phyloP scores from a whole-genome alignment of 2,329 filamentous ascomycete species.

The Epichloe uncinata region DNA sequence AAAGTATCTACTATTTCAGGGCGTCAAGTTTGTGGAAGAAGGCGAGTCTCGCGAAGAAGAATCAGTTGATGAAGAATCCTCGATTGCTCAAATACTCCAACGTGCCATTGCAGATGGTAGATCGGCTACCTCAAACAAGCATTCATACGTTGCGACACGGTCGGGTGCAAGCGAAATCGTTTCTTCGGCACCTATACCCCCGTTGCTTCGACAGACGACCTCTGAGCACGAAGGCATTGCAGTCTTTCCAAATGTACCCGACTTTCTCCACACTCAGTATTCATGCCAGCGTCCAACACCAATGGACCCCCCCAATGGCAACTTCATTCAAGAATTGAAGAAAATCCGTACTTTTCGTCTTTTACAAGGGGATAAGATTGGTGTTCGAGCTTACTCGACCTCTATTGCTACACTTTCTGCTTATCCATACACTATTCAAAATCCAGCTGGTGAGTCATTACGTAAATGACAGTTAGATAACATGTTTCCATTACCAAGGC shows the following conservation, averaged over 20 bases:
- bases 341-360: conserved; percentile 60
- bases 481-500: not conserved
- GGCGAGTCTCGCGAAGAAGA: not conserved
- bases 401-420: conserved; percentile 73
- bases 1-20: conserved; percentile 42
- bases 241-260: conserved; percentile 50
- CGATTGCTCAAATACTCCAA: conserved; percentile 8
- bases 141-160: conserved; percentile 1
- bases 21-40: conserved; percentile 18
- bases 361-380: conserved; percentile 62
- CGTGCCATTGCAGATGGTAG: conserved; percentile 11
- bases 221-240: conserved; percentile 55
- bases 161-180: too few relatives aligned
- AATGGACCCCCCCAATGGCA: conserved; percentile 54
- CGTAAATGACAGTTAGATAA: not conserved
- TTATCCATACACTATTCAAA: conserved; percentile 47
- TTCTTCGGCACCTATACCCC: conserved; percentile 3
- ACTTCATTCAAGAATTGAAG: conserved; percentile 61
- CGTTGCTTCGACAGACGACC: conserved; percentile 55
- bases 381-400: conserved; percentile 75
- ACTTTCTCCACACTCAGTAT: conserved; percentile 49
- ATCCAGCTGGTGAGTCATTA: conserved; percentile 25
- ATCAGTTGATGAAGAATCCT: not conserved
- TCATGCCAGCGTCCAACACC: conserved; percentile 72
- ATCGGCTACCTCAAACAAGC: not conserved